These are phyloP conservation scores for Mycena crocata DNA, from an alignment of 768 basidiomycete species.

Conservation along the genomic window DNA sequence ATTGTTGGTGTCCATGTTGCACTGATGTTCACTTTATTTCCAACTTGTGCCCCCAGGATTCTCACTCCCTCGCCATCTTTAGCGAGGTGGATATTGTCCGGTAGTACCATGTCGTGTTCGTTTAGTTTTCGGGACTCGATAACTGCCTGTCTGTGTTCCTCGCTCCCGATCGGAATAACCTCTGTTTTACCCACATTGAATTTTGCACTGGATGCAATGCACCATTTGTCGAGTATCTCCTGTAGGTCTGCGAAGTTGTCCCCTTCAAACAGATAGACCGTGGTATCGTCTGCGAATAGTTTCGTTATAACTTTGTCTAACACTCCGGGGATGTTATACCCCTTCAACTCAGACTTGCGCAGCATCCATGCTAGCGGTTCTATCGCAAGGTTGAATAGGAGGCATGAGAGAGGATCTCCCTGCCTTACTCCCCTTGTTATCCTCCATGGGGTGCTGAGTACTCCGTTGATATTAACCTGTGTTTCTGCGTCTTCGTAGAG, in stretches of 20 bases:
- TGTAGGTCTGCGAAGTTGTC: constrained; percentile 42
- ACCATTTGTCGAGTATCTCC: constrained; percentile 51
- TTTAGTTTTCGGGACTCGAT: constrained; percentile 8
- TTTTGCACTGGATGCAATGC: constrained; percentile 49
- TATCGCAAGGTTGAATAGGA: constrained; percentile 54
- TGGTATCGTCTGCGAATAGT: constrained; percentile 57
- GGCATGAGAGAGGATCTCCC: constrained; percentile 53
- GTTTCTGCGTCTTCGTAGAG: constrained; percentile 31
- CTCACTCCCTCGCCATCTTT: constrained; percentile 42
- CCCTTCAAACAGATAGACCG: constrained; percentile 42
- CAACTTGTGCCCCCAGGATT: constrained; percentile 46
- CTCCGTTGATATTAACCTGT: constrained; percentile 25
- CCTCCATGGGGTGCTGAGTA: constrained; percentile 22
- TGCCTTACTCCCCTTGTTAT: constrained; percentile 37
- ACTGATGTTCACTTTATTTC: constrained; percentile 39
- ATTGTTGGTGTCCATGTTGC: constrained; percentile 41
- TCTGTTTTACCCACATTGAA: constrained; percentile 56
- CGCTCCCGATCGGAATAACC: constrained; percentile 47
- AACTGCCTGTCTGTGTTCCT: constrained; percentile 29
- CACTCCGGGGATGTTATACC: constrained; percentile 35
- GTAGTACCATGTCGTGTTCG: constrained; percentile 15
- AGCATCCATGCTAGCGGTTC: constrained; percentile 50
- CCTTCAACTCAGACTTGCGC: constrained; percentile 41
- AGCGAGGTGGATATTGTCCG: constrained; percentile 37
- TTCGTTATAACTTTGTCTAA: constrained; percentile 38